Evolutionary conservation across 805 yeast species (phyloP).

Genomic region (Pichia nanzhaoensis): DNA sequence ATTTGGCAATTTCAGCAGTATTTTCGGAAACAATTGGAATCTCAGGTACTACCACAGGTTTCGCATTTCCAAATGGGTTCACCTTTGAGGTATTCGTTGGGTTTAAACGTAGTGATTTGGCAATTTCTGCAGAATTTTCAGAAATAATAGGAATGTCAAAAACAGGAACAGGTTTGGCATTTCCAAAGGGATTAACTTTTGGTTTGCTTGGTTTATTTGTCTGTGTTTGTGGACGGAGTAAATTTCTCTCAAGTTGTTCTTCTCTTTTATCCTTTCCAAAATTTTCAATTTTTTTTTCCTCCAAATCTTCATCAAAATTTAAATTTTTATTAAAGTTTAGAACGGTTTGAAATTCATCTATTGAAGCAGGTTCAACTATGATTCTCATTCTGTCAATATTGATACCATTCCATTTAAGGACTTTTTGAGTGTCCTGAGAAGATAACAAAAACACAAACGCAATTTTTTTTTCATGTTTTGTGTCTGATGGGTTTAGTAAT

Average conservation of each 20-base stretch:
- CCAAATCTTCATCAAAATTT: conserved; percentile 25
- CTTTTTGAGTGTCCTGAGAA: conserved; percentile 47
- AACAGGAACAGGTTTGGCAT: conserved; percentile 58
- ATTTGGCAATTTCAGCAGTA: conserved; percentile 9
- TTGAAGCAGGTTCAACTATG: conserved; percentile 31
- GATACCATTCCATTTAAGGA: conserved; percentile 57
- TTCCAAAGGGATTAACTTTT: conserved; percentile 65
- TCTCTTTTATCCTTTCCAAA: conserved; percentile 4
- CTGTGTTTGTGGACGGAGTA: no score
- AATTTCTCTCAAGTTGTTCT: not conserved
- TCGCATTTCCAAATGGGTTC: conserved; percentile 80
- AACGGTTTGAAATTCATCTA: conserved; percentile 34
- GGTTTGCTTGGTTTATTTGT: conserved; percentile 1
- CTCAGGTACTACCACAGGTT: conserved; percentile 45
- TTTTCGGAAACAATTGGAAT: conserved; percentile 15
- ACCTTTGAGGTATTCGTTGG: not conserved
- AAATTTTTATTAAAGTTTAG: conserved; percentile 22
- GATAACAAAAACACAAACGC: conserved; percentile 56
- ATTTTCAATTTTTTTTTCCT: conserved; percentile 17
- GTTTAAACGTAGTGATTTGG: conserved; percentile 2
- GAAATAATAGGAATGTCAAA: conserved; percentile 14
- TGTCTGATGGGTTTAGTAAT: conserved; percentile 32
- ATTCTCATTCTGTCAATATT: conserved; percentile 32
- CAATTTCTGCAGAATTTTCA: conserved; percentile 13
- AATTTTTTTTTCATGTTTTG: conserved; percentile 40